Evolutionary conservation across 331 rosid genomes (phyloP), one percentile per base, ranked within the genome.

Genomic region (Erythrophleum ivorense): DNA sequence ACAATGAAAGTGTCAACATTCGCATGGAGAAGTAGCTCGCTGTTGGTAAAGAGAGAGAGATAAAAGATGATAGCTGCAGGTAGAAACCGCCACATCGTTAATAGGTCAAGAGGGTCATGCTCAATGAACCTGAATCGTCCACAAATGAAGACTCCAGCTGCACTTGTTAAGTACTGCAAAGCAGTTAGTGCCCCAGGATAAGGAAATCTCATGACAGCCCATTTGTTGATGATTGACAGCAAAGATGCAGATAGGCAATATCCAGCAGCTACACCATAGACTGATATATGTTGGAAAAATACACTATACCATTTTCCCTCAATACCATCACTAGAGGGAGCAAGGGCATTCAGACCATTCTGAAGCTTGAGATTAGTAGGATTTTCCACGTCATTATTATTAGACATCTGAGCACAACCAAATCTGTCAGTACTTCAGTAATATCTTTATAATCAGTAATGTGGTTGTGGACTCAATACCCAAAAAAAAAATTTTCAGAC

Each of bases 151-250:
- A 94, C 97, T 15, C 98, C 98, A 0, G 91, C 84, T 0, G 89
- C 97, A 70, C 97, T 89, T 38, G 95, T 91, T 86, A 94, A 90
- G 88, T 94, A 91, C 86, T 94, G 97, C 29, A 91, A 63, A 10
- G 98, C 98, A 31, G 97, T 94, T 18, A 94, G 86, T 2, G 95
- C 97, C 0, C 98, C 98, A 0, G 98, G 98, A 78, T 94, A 91
- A 60, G 98, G 98, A 83, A 94, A 94, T 84, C 90, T 91, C 95
- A 91, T 88, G 34, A 93, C 86, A 70, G 98, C 98, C 98, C 97
- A 93, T 91, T 93, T 93, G 87, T 91, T 93, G 75, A 93, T 93
- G 62, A 94, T 91, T 43, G 98, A 94, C 33, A 94, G 95, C 84
- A 94, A 82, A 12, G 98, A 94, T n/a, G 98, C 98, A 48, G 89